Evolutionary conservation across 2,329 filamentous ascomycete genomes (phyloP).

Genomic region (Acarospora socialis): DNA sequence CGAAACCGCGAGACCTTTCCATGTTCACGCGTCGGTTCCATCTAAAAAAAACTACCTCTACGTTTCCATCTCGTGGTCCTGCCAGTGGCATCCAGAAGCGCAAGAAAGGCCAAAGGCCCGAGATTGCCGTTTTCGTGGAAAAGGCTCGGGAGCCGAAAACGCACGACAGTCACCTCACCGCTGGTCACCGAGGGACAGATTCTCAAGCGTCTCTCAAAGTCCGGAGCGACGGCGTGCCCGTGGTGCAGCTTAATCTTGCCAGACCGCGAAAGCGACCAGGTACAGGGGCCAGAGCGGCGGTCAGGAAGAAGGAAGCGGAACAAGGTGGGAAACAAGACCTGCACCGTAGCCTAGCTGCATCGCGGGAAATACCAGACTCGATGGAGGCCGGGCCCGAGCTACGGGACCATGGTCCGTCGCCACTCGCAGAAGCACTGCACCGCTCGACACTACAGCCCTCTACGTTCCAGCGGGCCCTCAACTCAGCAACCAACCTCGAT

Average conservation of each 20-base stretch:
- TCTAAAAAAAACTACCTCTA: slow-evolving; percentile 4
- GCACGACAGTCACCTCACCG: too few species aligned
- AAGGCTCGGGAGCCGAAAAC: slow-evolving; percentile 4
- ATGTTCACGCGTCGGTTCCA: slow-evolving; percentile 10
- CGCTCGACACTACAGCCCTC: slow-evolving; percentile 6
- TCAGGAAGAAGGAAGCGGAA: slow-evolving; percentile 9
- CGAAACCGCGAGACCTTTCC: too few species aligned
- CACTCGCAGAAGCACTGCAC: not conserved
- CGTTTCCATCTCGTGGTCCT: slow-evolving; percentile 1
- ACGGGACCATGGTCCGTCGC: not conserved
- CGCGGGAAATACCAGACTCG: not conserved
- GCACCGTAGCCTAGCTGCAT: not conserved
- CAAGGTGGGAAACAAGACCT: slow-evolving; percentile 3
- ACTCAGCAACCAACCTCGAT: too few species aligned
- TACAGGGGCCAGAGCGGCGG: slow-evolving; percentile 8
- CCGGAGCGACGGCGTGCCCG: not conserved
- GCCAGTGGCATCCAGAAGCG: slow-evolving; percentile 7
- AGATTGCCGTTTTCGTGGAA: slow-evolving; percentile 12
- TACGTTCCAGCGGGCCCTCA: too few species aligned
- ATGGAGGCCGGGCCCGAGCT: not conserved
- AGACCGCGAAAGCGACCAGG: slow-evolving; percentile 10
- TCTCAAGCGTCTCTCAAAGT: not conserved
- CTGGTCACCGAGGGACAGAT: not conserved
- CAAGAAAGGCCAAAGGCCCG: slow-evolving; percentile 7
- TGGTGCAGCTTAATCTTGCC: not conserved